phyloP scores from a whole-genome alignment of 208 protist species.

The Trypanosoma conorhini region DNA sequence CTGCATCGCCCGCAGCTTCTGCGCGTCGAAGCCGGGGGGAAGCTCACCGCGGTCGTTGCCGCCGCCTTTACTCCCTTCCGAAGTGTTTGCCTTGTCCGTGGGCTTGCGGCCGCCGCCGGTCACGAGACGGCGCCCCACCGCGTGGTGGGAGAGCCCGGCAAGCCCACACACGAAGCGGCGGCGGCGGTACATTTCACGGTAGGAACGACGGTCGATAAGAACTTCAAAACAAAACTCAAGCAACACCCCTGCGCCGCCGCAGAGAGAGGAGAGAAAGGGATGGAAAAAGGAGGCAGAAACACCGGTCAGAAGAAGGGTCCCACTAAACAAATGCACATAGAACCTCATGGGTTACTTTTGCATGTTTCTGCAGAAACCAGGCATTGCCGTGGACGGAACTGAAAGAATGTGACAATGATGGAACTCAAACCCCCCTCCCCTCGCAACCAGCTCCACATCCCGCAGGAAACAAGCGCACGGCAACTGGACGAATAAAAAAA shows the following conservation, averaged over 20 bases:
- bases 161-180: conserved; percentile 7
- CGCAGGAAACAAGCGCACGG: not conserved
- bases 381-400: not conserved
- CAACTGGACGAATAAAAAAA: not conserved
- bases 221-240: conserved; percentile 1
- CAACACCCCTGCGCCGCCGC: not conserved
- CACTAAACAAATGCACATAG: not conserved
- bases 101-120: conserved; percentile 4
- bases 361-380: not conserved
- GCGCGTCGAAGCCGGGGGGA: conserved; percentile 51
- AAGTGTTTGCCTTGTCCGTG: not conserved
- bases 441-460: not conserved
- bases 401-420: not conserved
- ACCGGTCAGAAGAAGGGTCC: not conserved
- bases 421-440: not conserved
- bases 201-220: not conserved
- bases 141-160: not conserved
- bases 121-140: conserved; percentile 8
- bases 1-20: conserved; percentile 71
- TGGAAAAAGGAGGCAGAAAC: not conserved
- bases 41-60: conserved; percentile 23
- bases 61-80: not conserved
- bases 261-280: not conserved
- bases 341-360: not conserved
- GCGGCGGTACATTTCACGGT: conserved; percentile 19